These are phyloP conservation scores for Prototheca wickerhamii DNA, from an alignment of 163 green algal genomes.

Conservation along the genomic window DNA sequence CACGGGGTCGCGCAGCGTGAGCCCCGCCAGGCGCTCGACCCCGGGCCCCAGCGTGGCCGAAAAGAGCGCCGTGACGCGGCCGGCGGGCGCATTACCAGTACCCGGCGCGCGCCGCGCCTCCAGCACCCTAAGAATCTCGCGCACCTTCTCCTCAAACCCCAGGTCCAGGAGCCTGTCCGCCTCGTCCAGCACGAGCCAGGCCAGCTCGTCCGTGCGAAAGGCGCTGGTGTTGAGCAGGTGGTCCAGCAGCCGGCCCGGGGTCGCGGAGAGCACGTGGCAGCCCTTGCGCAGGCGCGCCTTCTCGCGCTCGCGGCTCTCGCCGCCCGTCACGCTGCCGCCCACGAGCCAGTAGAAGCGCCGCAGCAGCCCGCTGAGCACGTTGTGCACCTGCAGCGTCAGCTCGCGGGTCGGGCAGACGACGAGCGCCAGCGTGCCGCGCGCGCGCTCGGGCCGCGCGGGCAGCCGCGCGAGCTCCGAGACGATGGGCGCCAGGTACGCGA, in stretches of 20 bases:
- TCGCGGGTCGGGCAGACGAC: slow-evolving; percentile 80
- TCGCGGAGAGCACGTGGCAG: slow-evolving; percentile 79
- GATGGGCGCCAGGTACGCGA: slow-evolving; percentile 64
- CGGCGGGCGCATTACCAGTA: not conserved
- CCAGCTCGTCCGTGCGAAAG: slow-evolving; percentile 49
- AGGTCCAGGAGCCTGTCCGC: slow-evolving; percentile 86
- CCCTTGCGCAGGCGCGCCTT: slow-evolving; percentile 88
- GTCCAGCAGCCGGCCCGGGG: slow-evolving; percentile 67
- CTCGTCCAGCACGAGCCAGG: slow-evolving; percentile 90
- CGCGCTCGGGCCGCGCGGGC: slow-evolving; percentile 37
- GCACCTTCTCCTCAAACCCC: slow-evolving; percentile 82
- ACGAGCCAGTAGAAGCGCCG: slow-evolving; percentile 45
- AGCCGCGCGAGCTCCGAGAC: slow-evolving; percentile 35
- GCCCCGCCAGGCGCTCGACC: slow-evolving; percentile 51
- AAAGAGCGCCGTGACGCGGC: slow-evolving; percentile 24
- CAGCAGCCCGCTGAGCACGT: slow-evolving; percentile 43
- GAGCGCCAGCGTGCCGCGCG: slow-evolving; percentile 65
- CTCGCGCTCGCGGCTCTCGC: slow-evolving; percentile 81
- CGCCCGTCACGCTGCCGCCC: slow-evolving; percentile 66
- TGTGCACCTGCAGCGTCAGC: slow-evolving; percentile 72
- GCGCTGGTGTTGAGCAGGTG: slow-evolving; percentile 57
- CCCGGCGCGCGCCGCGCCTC: slow-evolving; percentile 19
- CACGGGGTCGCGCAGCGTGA: slow-evolving; percentile 58
- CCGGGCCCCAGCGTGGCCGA: slow-evolving; percentile 69
- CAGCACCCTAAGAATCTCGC: slow-evolving; percentile 42